Base-by-base conservation (phyloP, 1,139 yeast genomes). In the Geotrichum candidum region DNA sequence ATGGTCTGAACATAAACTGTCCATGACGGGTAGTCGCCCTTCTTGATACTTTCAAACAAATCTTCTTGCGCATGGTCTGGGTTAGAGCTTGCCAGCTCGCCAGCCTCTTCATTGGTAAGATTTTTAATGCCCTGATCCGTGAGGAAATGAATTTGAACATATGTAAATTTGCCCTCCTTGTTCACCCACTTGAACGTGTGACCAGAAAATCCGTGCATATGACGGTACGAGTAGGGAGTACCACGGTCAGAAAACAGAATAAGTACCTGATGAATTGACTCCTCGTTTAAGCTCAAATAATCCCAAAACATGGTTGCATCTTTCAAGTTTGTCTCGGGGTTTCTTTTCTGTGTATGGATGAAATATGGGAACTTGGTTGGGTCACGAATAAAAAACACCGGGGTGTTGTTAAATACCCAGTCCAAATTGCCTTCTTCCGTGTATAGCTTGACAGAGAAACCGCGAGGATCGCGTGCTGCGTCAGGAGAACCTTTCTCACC, bases 401-500 rank as follows among this genome's bases (percentile, higher is more conserved):
- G 96, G 53, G 96, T 90, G 80, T 90, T 90, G 82, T 89, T 90
- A 81, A 86, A 88, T 50, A 90, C 96, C 80, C 88, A 86, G 79
- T 90, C 96, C 76, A 87, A 80, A 78, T 86, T 87, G 70, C 96
- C 96, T 76, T 89, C 94, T 70, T 88, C 91, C 58, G 96, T 90
- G 78, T 88, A 88, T 70, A 90, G 82, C 78, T 89, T 89, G 69
- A 87, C 84, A 60, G 95, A 80, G 75, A 88, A 89, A 38, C 96
- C 96, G 77, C 96, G 83, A 66, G 96, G 96, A 74, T 90, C 96
- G 78, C 96, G 85, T 56, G 90, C 94, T 54, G 94, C 80, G 74
- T 90, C 96, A 51, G 96, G 85, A 59, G 91, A 83, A 62, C 96
- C 96, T 64, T 77, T 77, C 77, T 90, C 96, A 67, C 96, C 96